Percentiles rank a stretch among this genome's conserved stretches.
Evolutionary conservation across 495 filamentous ascomycete species (phyloP).

Genomic region (Pseudoneurospora amorphoporcata): DNA sequence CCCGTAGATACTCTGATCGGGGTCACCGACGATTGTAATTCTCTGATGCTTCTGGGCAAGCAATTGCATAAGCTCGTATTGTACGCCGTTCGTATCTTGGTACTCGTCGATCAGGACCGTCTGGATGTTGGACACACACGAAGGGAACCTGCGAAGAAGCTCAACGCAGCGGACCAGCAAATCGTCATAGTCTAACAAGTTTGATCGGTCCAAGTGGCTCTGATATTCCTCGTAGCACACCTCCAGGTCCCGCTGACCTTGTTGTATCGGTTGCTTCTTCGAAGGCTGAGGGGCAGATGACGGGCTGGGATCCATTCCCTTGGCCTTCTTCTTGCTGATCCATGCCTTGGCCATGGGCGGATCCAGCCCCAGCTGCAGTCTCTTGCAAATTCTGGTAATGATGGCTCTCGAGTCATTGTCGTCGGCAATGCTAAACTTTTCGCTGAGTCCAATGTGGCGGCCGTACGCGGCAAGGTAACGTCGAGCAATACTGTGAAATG

Average conservation of each 20-base stretch:
- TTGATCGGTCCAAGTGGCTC: constrained; percentile 57
- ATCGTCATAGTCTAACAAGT: constrained; percentile 93
- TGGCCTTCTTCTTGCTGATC: constrained; percentile 82
- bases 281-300: constrained; percentile 6
- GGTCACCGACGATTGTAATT: constrained; percentile 94
- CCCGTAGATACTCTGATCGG: constrained; percentile 97
- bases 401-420: constrained; percentile 67
- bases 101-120: constrained; percentile 95
- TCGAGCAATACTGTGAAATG: constrained; percentile 89
- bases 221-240: constrained; percentile 74
- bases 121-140: constrained; percentile 86
- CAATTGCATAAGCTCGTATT: constrained; percentile 90
- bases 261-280: constrained; percentile 28
- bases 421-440: constrained; percentile 92
- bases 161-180: constrained; percentile 76
- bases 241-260: constrained; percentile 47
- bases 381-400: constrained; percentile 72
- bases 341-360: constrained; percentile 55
- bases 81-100: constrained; percentile 91
- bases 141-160: constrained; percentile 62
- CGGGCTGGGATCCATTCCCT: constrained; percentile 37
- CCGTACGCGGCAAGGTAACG: constrained; percentile 83
- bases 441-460: constrained; percentile 66
- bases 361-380: constrained; percentile 57
- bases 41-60: constrained; percentile 61